Base-by-base conservation (phyloP, 140 eudicot species). In the Flaveria floridana region DNA sequence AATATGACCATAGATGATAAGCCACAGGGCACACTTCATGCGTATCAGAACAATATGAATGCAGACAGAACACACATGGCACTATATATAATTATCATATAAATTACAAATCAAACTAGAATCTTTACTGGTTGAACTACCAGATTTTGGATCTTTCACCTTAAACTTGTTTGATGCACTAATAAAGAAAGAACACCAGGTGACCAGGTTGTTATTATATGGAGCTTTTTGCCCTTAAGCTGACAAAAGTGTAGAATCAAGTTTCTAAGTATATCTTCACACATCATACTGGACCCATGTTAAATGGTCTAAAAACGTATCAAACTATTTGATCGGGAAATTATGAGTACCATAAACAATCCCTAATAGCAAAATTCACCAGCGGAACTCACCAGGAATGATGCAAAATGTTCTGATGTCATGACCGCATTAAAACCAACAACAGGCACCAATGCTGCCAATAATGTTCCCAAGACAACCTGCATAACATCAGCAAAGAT, bases 351-450 rank as follows among this genome's bases (percentile, higher is more conserved):
- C 73, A 61, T 50, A 78, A 71, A 26, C 55, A 50, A 20, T 42
- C 16, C 78, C 65, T 20, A 71, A 39, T 26, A 42, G 48, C 62
- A 64, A 48, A 70, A 63, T 28, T 59, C 21, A 70, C 30, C 57
- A 23, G 46, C 41, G 41, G 65, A 75, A 77, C 96, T 94, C 78
- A 94, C 99, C 89, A 94, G 72, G 76, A 94, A 94, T 66, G 99
- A 94, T 65, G 95, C 99, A 88, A 94, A 94, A 86, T 94, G 99
- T 80, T 94, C 97, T 41, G 99, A 94, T 73, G 99, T 94, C 96
- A 94, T 83, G 61, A 94, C 99, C 18, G 99, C 99, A 81, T 94
- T 94, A 70, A 94, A 94, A 59, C 97, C 99, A 63, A 94, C 99
- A 80, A 94, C 97, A 77, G 99, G 99, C 63, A 94, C 99, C 86